phyloP scores from a whole-genome alignment of 331 rosid genomes.

The Spiraea crenata region DNA sequence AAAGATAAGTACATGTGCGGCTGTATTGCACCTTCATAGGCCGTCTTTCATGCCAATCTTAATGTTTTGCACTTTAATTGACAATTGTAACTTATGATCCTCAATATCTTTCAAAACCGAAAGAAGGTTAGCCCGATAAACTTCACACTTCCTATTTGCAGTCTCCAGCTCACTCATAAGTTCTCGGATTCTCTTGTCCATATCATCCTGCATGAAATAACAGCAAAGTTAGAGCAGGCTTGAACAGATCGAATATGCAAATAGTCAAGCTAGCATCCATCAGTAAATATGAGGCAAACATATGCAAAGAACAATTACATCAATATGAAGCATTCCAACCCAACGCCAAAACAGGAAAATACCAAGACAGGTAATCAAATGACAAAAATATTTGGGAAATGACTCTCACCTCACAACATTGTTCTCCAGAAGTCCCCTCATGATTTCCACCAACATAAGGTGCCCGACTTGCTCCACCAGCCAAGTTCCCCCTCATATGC shows the following conservation, averaged over 20 bases:
- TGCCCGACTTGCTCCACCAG: constrained; percentile 39
- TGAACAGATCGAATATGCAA: neutral
- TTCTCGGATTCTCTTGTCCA: constrained; percentile 73
- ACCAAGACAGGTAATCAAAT: constrained; percentile 9
- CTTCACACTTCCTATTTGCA: constrained; percentile 85
- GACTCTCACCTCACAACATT: constrained; percentile 70
- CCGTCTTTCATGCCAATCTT: constrained; percentile 93
- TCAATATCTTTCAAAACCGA: constrained; percentile 94
- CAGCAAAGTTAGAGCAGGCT: neutral
- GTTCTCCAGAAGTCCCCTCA: constrained; percentile 54
- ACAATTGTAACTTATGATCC: constrained; percentile 87
- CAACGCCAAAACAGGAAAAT: neutral
- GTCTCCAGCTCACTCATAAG: constrained; percentile 63
- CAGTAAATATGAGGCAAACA: constrained; percentile 10
- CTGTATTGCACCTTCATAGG: constrained; percentile 48
- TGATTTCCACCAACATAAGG: constrained; percentile 38
- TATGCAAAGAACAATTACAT: constrained; percentile 1
- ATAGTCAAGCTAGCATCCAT: neutral
- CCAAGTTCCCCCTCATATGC: constrained; percentile 47
- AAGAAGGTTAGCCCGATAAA: constrained; percentile 90
- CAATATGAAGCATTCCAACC: constrained; percentile 5
- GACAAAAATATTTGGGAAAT: constrained; percentile 16
- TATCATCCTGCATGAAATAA: constrained; percentile 69
- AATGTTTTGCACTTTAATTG: constrained; percentile 89
- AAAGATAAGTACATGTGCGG: constrained; percentile 23